Evolutionary conservation across 2,329 filamentous ascomycete species (phyloP), one percentile per base, ranked within the genome.

Genomic region (Pyrenophora seminiperda): DNA sequence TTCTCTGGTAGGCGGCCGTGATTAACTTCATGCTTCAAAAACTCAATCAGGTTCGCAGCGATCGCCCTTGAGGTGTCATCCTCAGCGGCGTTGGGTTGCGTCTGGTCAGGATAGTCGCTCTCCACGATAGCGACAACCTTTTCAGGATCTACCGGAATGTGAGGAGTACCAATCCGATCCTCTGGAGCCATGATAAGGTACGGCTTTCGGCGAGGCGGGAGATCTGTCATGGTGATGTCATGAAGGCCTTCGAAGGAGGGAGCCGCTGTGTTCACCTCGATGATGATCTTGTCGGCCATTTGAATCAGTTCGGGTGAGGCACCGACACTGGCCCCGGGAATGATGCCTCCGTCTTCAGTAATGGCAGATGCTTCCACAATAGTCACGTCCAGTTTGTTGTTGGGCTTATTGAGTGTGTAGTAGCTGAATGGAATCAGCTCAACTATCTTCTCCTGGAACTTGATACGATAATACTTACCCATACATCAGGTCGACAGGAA

Each of bases 241-340:
- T 96, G 91, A 14, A 96, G 82, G 14, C 62, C 91, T 72, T 94
- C 88, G 67, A 96, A 92, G 34, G 85, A 90, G 4, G 91, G 91
- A 41, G 89, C 83, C 1, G 90, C 79, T 0, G 91, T 96, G 79
- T 96, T 96, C 75, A 96, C 88, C 77, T 96, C 91, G 67, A 96
- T 90, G 67, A 96, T 91, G 75, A 96, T 84, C 79, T 96, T 96
- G 72, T 96, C 90, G 42, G 91, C 90, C 84, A 95, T 90, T 75
- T 96, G 90, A 40, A 96, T 81, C 45, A 96, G 81, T 73, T 96
- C 91, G 4, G 91, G 91, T 3, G 87, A 89, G 10, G 91, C 91
- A 46, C 91, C 91, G 19, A 96, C 90, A 7, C 87, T 91, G 27
- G 91, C 90, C 61, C 91, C 91, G 4, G 89, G 90, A 34, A 96